phyloP scores from a whole-genome alignment of 306 rosid species.

The Rosa chinensis region DNA sequence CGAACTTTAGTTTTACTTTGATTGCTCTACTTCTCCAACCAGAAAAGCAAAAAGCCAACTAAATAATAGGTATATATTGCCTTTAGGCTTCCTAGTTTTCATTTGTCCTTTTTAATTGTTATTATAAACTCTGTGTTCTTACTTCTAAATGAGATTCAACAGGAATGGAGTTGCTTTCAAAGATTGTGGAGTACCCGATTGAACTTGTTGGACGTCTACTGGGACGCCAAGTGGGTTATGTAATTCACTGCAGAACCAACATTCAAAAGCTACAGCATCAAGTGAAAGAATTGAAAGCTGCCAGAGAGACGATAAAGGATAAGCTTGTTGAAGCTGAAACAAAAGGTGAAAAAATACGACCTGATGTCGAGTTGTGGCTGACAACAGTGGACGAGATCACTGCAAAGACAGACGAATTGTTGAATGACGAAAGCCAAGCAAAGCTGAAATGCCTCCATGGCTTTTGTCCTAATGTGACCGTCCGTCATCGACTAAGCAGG shows the following conservation, averaged over 20 bases:
- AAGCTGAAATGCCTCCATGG: not conserved
- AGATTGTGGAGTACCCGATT: not conserved
- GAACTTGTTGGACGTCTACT: not conserved
- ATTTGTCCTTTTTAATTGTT: too few relatives aligned
- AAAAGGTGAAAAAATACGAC: not conserved
- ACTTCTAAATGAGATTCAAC: too few relatives aligned
- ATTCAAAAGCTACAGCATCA: too few relatives aligned
- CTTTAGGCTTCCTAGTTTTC: too few relatives aligned
- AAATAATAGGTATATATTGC: too few relatives aligned
- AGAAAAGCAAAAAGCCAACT: too few relatives aligned
- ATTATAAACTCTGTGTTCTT: too few relatives aligned
- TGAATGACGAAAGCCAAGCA: not conserved
- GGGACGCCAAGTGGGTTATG: not conserved
- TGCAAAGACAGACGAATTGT: not conserved
- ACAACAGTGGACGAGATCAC: not conserved
- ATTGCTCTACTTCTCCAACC: too few relatives aligned
- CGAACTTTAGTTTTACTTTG: too few relatives aligned
- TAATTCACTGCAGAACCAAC: not conserved
- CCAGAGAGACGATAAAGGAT: not conserved
- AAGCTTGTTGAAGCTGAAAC: not conserved
- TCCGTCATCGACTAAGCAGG: not conserved
- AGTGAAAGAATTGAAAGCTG: not conserved
- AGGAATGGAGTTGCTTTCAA: not conserved
- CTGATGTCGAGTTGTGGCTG: not conserved
- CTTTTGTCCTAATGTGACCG: not conserved